Percentiles rank a stretch among this genome's conserved stretches.
Evolutionary conservation across 2,329 filamentous ascomycete species (phyloP).

Genomic region (Calonectria hawksworthii): DNA sequence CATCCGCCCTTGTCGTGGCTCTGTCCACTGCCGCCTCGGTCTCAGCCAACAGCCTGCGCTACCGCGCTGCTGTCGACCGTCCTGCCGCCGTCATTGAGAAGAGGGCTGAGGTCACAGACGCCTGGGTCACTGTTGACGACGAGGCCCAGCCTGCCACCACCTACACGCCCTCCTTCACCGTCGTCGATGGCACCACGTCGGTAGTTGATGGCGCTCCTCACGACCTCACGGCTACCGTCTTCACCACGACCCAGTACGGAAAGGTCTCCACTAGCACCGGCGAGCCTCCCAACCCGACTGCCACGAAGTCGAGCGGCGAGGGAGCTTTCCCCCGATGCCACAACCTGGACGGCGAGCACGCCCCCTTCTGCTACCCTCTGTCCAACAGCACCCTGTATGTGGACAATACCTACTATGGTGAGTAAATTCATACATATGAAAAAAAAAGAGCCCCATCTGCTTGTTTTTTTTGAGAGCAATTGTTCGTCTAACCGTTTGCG

Average conservation of each 20-base stretch:
- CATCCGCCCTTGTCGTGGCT: conserved; percentile 48
- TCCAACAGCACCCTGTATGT: conserved; percentile 59
- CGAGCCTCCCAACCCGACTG: conserved; percentile 60
- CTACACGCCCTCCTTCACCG: conserved; percentile 63
- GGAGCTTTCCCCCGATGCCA: conserved; percentile 66
- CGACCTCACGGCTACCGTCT: conserved; percentile 62
- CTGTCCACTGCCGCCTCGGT: conserved; percentile 47
- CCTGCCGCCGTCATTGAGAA: conserved; percentile 37
- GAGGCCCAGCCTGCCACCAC: conserved; percentile 61
- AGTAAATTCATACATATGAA: too few relatives aligned
- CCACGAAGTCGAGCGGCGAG: conserved; percentile 55
- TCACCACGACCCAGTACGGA: conserved; percentile 52
- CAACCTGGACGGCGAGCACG: conserved; percentile 61
- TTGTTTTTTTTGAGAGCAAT: background rate
- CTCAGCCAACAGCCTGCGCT: conserved; percentile 35
- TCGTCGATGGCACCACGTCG: conserved; percentile 59
- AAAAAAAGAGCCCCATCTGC: too few relatives aligned
- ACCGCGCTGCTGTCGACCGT: conserved; percentile 33
- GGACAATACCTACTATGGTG: conserved; percentile 66
- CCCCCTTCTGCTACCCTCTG: conserved; percentile 67
- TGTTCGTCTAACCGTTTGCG: background rate
- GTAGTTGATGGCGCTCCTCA: conserved; percentile 57
- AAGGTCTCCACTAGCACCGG: conserved; percentile 58
- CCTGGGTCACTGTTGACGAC: conserved; percentile 67
- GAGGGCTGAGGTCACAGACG: conserved; percentile 54